Base-by-base conservation (phyloP, 2,329 filamentous ascomycete species). In the Colletotrichum agaves region DNA sequence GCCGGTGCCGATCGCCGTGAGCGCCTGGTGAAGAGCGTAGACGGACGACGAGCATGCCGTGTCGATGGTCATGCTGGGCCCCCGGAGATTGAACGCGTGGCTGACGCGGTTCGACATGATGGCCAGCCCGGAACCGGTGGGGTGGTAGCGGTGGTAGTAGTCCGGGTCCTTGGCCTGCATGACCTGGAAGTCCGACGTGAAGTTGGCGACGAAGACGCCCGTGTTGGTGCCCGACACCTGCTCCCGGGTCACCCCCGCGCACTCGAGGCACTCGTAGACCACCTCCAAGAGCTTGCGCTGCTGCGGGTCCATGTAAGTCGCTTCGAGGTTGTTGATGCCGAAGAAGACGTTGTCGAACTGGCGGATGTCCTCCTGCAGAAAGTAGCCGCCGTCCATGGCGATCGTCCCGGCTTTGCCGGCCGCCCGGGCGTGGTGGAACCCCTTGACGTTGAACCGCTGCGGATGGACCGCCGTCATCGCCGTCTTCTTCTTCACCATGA, bases 261-360 rank as follows among this genome's bases (percentile, higher is more conserved):
- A 71, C 43, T 78, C 79, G 2, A 87, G 70, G 1, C 79, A 78
- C 63, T 83, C 81, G 58, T 79, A 82, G 17, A 75, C 74, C 0
- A 79, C 76, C 61, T 83, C 79, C 5, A 82, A 74, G 13, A 80
- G 71, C 61, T 77, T 74, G 1, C 81, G 74, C 63, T 82, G 79
- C 68, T 82, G 80, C 0, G 81, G 81, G 53, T 84, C 81, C 69
- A 82, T 77, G 37, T 72, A 73, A 55, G 74, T 73, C n/a, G 78
- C 79, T 65, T 84, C 81, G 11, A 74, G 67, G 2, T 75, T 74
- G 2, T 71, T 75, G 46, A 82, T 80, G 50, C 74, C 72, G 71
- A 83, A 84, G 71, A 83, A 81, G 5, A 61, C 61, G 2, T 75
- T 43, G 70, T 82, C 80, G 58, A 81, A 81, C 33, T 61, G 59